Percentiles rank a stretch among this genome's conserved stretches.
Conservation (phyloP, 2,329 filamentous ascomycete genomes). For the Ascochyta lentis region DNA sequence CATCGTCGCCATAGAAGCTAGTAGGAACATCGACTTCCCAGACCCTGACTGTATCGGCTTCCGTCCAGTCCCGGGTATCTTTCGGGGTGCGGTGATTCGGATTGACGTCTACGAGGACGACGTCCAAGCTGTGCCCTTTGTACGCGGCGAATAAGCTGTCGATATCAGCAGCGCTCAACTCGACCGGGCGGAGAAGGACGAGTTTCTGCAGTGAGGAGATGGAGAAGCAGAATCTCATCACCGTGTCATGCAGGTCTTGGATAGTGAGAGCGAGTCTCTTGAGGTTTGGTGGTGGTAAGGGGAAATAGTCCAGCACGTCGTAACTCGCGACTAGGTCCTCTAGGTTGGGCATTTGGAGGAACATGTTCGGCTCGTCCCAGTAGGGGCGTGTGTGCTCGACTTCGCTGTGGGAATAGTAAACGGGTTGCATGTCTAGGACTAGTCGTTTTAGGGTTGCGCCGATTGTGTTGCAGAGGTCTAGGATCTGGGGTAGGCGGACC, state of each 20-base stretch:
- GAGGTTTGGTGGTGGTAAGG: slow-evolving; percentile 31
- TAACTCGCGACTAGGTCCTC: slow-evolving; percentile 38
- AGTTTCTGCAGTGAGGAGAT: slow-evolving; percentile 27
- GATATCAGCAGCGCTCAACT: slow-evolving; percentile 25
- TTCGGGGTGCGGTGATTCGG: slow-evolving; percentile 32
- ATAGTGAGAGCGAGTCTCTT: slow-evolving; percentile 36
- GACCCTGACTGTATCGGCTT: slow-evolving; percentile 29
- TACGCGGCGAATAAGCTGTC: slow-evolving; percentile 27
- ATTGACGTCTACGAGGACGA: slow-evolving; percentile 37
- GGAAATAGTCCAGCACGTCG: slow-evolving; percentile 32
- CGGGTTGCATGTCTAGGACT: slow-evolving; percentile 30
- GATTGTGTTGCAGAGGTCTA: slow-evolving; percentile 28
- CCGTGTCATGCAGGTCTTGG: slow-evolving; percentile 17
- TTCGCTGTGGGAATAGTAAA: slow-evolving; percentile 24
- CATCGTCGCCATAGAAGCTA: slow-evolving; percentile 39
- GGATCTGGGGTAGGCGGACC: slow-evolving; percentile 33
- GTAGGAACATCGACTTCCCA: slow-evolving; percentile 40
- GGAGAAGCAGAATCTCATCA: slow-evolving; percentile 29
- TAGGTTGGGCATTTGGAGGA: slow-evolving; percentile 30
- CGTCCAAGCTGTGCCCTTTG: slow-evolving; percentile 28
- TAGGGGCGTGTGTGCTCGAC: slow-evolving; percentile 16
- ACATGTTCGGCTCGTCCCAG: slow-evolving; percentile 24
- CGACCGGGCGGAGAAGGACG: slow-evolving; percentile 23
- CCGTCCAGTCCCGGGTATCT: slow-evolving; percentile 27
- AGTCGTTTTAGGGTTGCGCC: slow-evolving; percentile 31